phyloP scores from a whole-genome alignment of 2,329 filamentous ascomycete genomes.

The Ceratocystis smalleyi region DNA sequence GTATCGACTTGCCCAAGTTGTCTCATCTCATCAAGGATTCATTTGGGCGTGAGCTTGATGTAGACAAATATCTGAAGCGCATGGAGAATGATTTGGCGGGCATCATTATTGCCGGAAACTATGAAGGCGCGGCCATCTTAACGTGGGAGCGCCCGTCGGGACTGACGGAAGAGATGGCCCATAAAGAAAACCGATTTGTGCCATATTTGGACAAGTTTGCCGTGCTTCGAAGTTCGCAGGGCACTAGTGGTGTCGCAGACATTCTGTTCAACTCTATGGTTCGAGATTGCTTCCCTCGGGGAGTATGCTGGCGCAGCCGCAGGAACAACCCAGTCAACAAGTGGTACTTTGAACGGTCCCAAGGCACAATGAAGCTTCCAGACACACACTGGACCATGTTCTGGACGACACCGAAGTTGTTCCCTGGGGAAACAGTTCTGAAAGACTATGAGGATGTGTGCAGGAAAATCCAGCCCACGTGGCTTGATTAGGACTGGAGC shows the following conservation, averaged over 20 bases:
- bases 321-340: constrained; percentile 93
- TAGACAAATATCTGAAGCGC: constrained; percentile 66
- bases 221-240: constrained; percentile 74
- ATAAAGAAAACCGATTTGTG: constrained; percentile 49
- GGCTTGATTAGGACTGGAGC: constrained; percentile 32
- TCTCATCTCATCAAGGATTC: constrained; percentile 86
- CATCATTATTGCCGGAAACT: constrained; percentile 86
- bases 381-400: constrained; percentile 96
- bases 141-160: constrained; percentile 76
- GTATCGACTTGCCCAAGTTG: constrained; percentile 68
- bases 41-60: constrained; percentile 71
- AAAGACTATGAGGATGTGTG: constrained; percentile 64
- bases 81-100: constrained; percentile 71
- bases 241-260: constrained; percentile 82
- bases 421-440: constrained; percentile 39
- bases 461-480: constrained; percentile 45
- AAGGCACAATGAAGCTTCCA: constrained; percentile 66
- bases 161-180: constrained; percentile 37
- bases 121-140: constrained; percentile 85
- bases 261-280: constrained; percentile 96
- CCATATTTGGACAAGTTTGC: constrained; percentile 98
- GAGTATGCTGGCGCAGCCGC: constrained; percentile 83
- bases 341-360: constrained; percentile 92
- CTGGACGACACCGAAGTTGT: constrained; percentile 66
- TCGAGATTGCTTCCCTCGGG: constrained; percentile 67